phyloP scores from a whole-genome alignment of 768 basidiomycete species.

The Kwoniella europaea region DNA sequence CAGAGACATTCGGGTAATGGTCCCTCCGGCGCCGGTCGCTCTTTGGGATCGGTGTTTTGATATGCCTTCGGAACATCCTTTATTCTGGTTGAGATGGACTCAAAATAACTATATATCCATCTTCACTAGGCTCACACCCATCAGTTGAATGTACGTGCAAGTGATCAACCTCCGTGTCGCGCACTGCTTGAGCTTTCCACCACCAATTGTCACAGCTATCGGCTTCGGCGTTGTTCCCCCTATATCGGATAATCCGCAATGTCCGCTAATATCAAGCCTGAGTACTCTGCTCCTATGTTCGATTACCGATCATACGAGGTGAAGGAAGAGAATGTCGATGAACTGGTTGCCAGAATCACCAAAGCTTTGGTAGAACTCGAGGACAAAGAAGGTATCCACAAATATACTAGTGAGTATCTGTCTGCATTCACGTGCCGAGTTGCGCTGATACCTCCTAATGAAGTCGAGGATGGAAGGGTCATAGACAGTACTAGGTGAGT shows the following conservation, averaged over 20 bases:
- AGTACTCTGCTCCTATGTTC: slow-evolving; percentile 17
- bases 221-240: no score
- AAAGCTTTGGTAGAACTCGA: slow-evolving; percentile 28
- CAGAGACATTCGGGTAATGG: background rate
- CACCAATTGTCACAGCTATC: no score
- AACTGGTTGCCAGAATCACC: slow-evolving; percentile 24
- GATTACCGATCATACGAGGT: slow-evolving; percentile 33
- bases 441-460: background rate
- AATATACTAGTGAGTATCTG: slow-evolving; percentile 25
- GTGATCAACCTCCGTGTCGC: no score
- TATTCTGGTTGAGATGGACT: no score
- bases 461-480: slow-evolving; percentile 14
- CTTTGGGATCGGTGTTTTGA: background rate
- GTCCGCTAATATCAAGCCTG: background rate
- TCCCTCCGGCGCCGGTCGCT: background rate
- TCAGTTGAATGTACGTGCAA: no score
- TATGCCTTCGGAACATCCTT: background rate
- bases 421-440: no score
- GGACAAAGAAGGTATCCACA: slow-evolving; percentile 30
- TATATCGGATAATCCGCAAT: background rate
- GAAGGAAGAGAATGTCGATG: slow-evolving; percentile 18
- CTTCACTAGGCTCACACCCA: no score
- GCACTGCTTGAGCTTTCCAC: no score
- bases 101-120: no score
- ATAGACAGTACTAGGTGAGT: slow-evolving; percentile 19